phyloP scores from a whole-genome alignment of 2,329 filamentous ascomycete genomes.

The Talaromyces islandicus region DNA sequence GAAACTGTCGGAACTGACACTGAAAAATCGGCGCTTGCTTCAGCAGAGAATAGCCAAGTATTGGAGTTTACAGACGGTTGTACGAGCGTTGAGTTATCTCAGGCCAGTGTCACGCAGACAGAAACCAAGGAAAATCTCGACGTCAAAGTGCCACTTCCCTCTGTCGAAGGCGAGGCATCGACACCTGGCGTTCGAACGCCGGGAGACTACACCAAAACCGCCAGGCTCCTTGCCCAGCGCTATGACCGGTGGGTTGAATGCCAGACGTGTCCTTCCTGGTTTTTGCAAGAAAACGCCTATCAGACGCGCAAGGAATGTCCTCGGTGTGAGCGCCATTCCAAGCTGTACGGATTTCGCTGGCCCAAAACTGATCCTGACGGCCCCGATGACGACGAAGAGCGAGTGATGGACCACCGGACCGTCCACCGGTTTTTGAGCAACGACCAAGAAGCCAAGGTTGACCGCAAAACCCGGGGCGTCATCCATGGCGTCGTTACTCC shows the following conservation, averaged over 20 bases:
- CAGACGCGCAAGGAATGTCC: conserved; percentile 80
- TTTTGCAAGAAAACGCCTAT: conserved; percentile 85
- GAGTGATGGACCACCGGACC: conserved; percentile 75
- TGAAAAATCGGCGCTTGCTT: neutral
- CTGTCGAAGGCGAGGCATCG: conserved; percentile 30
- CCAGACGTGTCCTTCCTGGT: conserved; percentile 71
- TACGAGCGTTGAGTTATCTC: neutral
- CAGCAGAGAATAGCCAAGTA: conserved; percentile 5
- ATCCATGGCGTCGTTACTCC: conserved; percentile 28
- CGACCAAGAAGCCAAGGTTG: conserved; percentile 54
- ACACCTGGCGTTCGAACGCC: conserved; percentile 47
- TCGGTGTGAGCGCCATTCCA: conserved; percentile 89
- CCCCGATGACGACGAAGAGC: conserved; percentile 61
- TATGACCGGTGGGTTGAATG: conserved; percentile 83
- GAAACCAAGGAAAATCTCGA: conserved; percentile 17
- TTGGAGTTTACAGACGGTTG: conserved; percentile 11
- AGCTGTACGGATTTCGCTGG: conserved; percentile 92
- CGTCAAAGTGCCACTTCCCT: conserved; percentile 26
- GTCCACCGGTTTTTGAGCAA: conserved; percentile 77
- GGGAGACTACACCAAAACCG: conserved; percentile 78
- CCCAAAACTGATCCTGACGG: conserved; percentile 86
- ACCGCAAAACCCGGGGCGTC: conserved; percentile 31
- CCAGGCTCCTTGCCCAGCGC: conserved; percentile 67
- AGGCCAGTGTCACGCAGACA: conserved; percentile 10
- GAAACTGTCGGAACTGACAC: conserved; percentile 10